Base-by-base conservation (phyloP, 345 rosid genomes). In the Aquilaria malaccensis region DNA sequence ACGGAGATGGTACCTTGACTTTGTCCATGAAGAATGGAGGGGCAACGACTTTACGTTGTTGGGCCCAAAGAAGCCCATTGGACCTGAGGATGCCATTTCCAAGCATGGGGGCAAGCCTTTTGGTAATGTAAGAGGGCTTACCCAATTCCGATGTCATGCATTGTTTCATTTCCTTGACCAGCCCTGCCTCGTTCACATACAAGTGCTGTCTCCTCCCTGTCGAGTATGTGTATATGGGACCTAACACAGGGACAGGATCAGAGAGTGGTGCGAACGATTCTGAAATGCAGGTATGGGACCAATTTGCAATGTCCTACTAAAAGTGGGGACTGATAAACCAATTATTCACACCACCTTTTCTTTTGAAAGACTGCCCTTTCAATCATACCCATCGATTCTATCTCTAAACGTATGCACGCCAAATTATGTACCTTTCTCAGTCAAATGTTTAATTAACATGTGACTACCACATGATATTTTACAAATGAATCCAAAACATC, bases 41-140 rank as follows among this genome's bases (percentile, higher is more conserved):
- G 6, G 95, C 93, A 3, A 89, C 77, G 33, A 89, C 77, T 58
- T 79, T 81, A 58, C 89, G 76, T 70, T 80, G 98, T 60, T 79
- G 78, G 30, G 81, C 85, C 96, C 95, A 89, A 4, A 73, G 60
- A 50, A 33, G 74, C 48, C 90, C 95, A 55, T 89, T 85, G 62
- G 97, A 82, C 32, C 90, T 78, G 66, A 79, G 67, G 50, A 90
- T 73, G 60, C 97, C 93, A 68, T 81, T 77, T 63, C 97, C 97
- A 0, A 90, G 78, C 71, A 85, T 70, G 12, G 93, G 87, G 4
- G 71, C 73, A 31, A 83, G 85, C 45, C 74, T 76, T 66, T 84
- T 81, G 51, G 88, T 79, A 47, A 85, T 61, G 67, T 83, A 87
- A 52, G 86, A 56, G 63, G 85, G 87, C 66, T 90, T 90, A 9